Evolutionary conservation across 2,329 filamentous ascomycete genomes (phyloP).

Genomic region (Setomelanomma holmii): DNA sequence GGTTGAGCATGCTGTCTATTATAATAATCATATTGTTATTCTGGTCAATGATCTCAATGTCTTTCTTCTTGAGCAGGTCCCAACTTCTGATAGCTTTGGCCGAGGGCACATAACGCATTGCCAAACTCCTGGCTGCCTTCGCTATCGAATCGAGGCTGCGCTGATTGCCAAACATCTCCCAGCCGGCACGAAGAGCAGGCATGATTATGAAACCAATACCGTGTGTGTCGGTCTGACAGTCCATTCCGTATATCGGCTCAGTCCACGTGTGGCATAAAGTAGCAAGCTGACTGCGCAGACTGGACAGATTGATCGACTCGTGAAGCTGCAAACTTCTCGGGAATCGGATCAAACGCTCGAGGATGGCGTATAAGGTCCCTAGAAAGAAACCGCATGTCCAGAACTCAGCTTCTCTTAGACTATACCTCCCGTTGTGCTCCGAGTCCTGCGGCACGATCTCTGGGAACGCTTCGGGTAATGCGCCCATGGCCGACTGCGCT

Average conservation of each 20-base stretch:
- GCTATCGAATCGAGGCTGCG: slow-evolving; percentile 46
- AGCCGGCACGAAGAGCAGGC: slow-evolving; percentile 49
- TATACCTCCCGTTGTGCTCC: slow-evolving; percentile 39
- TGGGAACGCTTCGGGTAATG: slow-evolving; percentile 21
- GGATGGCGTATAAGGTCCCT: slow-evolving; percentile 52
- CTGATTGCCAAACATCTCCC: slow-evolving; percentile 50
- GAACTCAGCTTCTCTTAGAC: slow-evolving; percentile 52
- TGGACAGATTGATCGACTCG: slow-evolving; percentile 2
- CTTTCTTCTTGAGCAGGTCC: slow-evolving; percentile 53
- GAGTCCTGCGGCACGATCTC: slow-evolving; percentile 23
- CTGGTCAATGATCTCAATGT: slow-evolving; percentile 48
- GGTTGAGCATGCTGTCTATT: slow-evolving; percentile 47
- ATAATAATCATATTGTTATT: slow-evolving; percentile 51
- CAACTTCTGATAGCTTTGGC: slow-evolving; percentile 53
- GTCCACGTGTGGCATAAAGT: slow-evolving; percentile 41
- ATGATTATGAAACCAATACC: slow-evolving; percentile 56
- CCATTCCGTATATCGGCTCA: slow-evolving; percentile 49
- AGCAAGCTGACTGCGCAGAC: slow-evolving; percentile 15
- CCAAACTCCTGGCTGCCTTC: slow-evolving; percentile 47
- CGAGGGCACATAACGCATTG: slow-evolving; percentile 44
- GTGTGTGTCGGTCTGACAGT: slow-evolving; percentile 47
- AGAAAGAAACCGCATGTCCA: slow-evolving; percentile 61
- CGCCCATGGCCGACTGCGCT: slow-evolving; percentile 16
- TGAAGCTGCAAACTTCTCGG: slow-evolving; percentile 17
- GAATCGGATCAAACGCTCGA: slow-evolving; percentile 45